A percentile compares a stretch with the other conserved stretches of the same genome.
Evolutionary conservation across 2,329 filamentous ascomycete species (phyloP).

Genomic region (Microsporum canis): DNA sequence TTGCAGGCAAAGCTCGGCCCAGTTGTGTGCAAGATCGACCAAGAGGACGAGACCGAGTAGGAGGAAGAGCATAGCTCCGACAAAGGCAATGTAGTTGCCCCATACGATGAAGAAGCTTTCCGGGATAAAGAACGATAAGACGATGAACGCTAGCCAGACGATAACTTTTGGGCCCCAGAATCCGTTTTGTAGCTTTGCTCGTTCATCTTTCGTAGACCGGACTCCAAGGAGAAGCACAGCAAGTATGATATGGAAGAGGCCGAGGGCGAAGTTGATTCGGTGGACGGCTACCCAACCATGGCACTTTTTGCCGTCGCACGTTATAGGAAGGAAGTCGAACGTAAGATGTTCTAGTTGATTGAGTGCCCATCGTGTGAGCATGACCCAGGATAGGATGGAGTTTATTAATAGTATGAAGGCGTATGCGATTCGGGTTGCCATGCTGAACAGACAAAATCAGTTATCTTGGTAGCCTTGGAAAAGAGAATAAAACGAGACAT

Average conservation of each 20-base stretch:
- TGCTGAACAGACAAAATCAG: slow-evolving; percentile 42
- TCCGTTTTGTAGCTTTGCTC: slow-evolving; percentile 88
- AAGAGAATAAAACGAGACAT: background rate
- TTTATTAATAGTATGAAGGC: slow-evolving; percentile 90
- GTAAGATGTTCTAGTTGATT: slow-evolving; percentile 87
- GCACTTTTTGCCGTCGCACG: slow-evolving; percentile 80
- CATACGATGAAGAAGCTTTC: slow-evolving; percentile 90
- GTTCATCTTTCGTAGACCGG: slow-evolving; percentile 70
- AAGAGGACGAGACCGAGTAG: slow-evolving; percentile 83
- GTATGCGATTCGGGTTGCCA: slow-evolving; percentile 93
- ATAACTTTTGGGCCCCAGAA: slow-evolving; percentile 97
- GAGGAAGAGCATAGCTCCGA: slow-evolving; percentile 84
- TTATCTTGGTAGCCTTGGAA: background rate
- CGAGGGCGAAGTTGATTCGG: slow-evolving; percentile 94
- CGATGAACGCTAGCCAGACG: slow-evolving; percentile 74
- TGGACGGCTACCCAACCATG: slow-evolving; percentile 95
- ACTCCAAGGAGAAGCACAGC: slow-evolving; percentile 79
- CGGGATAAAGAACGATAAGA: slow-evolving; percentile 89
- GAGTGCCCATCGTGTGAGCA: slow-evolving; percentile 97
- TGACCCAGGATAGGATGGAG: slow-evolving; percentile 95
- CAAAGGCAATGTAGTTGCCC: slow-evolving; percentile 85
- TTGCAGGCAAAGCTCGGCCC: slow-evolving; percentile 90
- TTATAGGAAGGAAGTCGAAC: slow-evolving; percentile 91
- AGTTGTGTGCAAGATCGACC: slow-evolving; percentile 89
- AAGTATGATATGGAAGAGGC: slow-evolving; percentile 81